phyloP scores from a whole-genome alignment of 441 rosid genomes.

The Jatropha podagrica region DNA sequence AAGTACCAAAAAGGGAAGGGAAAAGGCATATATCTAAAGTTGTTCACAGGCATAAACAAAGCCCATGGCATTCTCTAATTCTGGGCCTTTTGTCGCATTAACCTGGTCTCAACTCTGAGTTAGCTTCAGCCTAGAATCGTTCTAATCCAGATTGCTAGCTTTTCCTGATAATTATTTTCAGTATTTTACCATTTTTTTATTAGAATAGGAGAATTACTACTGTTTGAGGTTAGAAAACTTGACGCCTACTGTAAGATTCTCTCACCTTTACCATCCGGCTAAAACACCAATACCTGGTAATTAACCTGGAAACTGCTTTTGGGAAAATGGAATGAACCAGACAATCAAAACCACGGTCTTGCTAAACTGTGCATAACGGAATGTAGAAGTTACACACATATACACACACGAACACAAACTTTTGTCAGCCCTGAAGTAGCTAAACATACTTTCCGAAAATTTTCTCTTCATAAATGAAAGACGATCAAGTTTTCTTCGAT shows the following conservation, averaged over 20 bases:
- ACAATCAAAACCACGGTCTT: not conserved
- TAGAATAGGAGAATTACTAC: not conserved
- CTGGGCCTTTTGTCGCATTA: not conserved
- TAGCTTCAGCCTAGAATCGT: not conserved
- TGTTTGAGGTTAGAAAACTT: no score
- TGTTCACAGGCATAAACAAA: not conserved
- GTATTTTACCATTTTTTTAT: not conserved
- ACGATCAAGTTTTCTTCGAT: constrained; percentile 1
- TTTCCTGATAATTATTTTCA: not conserved
- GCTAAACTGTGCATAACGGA: not conserved
- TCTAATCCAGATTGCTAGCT: not conserved
- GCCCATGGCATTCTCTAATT: not conserved
- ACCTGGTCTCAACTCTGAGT: not conserved
- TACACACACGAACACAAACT: not conserved
- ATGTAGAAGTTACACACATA: not conserved
- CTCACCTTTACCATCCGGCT: not conserved
- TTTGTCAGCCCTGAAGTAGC: not conserved
- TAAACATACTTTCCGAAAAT: not conserved
- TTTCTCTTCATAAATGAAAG: not conserved
- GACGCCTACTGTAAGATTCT: not conserved
- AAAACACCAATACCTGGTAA: not conserved
- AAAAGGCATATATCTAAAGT: no score
- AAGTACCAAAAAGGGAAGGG: not conserved
- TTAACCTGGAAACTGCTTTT: not conserved
- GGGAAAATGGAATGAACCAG: not conserved